Conservation (phyloP, 2,329 filamentous ascomycete genomes). For the Cyphellophora europaea region DNA sequence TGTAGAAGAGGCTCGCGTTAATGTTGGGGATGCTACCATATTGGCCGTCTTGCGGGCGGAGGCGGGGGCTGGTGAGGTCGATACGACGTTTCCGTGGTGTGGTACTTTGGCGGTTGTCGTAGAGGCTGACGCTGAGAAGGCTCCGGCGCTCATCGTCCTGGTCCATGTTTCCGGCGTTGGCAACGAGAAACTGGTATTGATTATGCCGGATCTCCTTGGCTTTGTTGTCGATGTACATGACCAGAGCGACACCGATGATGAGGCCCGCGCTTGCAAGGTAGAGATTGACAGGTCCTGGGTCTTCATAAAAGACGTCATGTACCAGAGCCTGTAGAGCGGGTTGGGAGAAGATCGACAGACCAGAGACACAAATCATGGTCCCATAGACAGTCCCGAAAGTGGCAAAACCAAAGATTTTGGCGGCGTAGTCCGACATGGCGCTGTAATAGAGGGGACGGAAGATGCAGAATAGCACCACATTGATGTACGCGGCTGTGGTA, state of each 20-base stretch:
- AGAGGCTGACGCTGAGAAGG: slow-evolving; percentile 2
- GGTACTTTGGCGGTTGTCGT: background rate
- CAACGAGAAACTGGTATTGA: slow-evolving; percentile 2
- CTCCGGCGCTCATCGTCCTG: slow-evolving; percentile 1
- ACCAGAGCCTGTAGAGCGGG: slow-evolving; percentile 70
- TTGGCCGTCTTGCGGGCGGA: background rate
- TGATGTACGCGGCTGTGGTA: slow-evolving; percentile 62
- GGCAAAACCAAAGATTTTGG: slow-evolving; percentile 85
- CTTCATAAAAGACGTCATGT: slow-evolving; percentile 58
- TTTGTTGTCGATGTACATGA: slow-evolving; percentile 54
- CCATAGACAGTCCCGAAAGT: slow-evolving; percentile 92
- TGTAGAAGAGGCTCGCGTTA: background rate
- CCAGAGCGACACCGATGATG: slow-evolving; percentile 54
- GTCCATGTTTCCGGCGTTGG: background rate
- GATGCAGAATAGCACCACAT: slow-evolving; percentile 71
- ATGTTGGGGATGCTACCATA: background rate
- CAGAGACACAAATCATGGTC: slow-evolving; percentile 75
- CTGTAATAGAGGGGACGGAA: slow-evolving; percentile 89
- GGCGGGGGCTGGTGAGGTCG: background rate
- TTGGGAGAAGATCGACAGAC: slow-evolving; percentile 74
- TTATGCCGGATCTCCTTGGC: slow-evolving; percentile 24
- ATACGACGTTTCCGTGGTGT: background rate
- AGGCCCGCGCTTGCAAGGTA: slow-evolving; percentile 55
- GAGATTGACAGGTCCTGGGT: slow-evolving; percentile 71
- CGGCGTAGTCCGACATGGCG: slow-evolving; percentile 77